These are phyloP conservation scores for Odontarrhena argentea DNA, from an alignment of 345 rosid species.

Conservation along the genomic window DNA sequence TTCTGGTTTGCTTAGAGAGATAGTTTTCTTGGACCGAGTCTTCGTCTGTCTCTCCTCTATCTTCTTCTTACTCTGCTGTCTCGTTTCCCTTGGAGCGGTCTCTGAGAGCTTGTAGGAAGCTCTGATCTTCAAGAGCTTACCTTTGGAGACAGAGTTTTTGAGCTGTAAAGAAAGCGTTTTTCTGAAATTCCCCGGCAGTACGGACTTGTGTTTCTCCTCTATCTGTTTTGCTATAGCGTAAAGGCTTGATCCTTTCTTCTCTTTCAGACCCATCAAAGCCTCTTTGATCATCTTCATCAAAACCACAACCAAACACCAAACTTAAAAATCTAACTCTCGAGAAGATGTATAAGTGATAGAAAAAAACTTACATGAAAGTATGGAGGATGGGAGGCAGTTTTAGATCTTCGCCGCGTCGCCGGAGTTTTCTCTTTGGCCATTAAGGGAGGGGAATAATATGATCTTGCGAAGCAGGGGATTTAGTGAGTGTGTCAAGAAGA, in stretches of 20 bases:
- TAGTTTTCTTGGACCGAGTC: slow-evolving; percentile 22
- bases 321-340: too few species aligned
- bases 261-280: slow-evolving; percentile 61
- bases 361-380: slow-evolving; percentile 60
- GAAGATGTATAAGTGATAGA: background rate
- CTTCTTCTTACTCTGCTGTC: slow-evolving; percentile 1
- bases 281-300: slow-evolving; percentile 75
- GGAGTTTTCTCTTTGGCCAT: slow-evolving; percentile 41
- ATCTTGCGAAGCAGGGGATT: too few species aligned
- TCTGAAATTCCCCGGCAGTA: slow-evolving; percentile 66
- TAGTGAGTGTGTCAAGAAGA: too few species aligned
- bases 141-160: slow-evolving; percentile 65
- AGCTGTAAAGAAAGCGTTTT: slow-evolving; percentile 66
- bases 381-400: slow-evolving; percentile 69
- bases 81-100: slow-evolving; percentile 29
- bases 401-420: slow-evolving; percentile 45
- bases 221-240: slow-evolving; percentile 80
- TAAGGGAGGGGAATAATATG: too few species aligned
- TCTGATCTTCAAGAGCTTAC: slow-evolving; percentile 74
- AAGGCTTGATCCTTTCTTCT: slow-evolving; percentile 81
- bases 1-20: slow-evolving; percentile 40
- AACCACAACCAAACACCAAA: background rate
- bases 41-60: background rate
- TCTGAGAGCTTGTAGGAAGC: slow-evolving; percentile 79
- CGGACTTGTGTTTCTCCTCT: slow-evolving; percentile 73